Evolutionary conservation across 176 grass and related monocot species (phyloP).

Genomic region (Bromus sterilis): DNA sequence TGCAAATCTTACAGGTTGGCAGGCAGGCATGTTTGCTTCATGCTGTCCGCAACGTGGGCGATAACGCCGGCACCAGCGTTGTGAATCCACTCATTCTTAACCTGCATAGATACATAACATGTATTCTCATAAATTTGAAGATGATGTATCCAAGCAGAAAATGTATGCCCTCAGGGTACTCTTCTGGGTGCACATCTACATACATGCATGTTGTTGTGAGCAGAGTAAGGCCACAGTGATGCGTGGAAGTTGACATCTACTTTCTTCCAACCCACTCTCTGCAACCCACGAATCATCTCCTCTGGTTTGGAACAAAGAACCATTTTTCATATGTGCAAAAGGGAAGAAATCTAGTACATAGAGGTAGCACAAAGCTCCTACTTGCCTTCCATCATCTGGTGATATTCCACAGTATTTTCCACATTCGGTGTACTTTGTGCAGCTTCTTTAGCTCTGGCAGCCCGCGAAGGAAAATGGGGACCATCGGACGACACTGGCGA

Average conservation of each 20-base stretch:
- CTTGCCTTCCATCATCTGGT: slow-evolving; percentile 75
- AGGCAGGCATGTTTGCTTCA: slow-evolving; percentile 44
- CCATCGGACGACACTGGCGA: slow-evolving; percentile 34
- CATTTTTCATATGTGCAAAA: neutral
- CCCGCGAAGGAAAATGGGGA: slow-evolving; percentile 65
- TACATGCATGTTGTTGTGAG: slow-evolving; percentile 91
- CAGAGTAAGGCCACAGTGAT: slow-evolving; percentile 67
- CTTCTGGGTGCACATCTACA: neutral
- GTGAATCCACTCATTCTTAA: slow-evolving; percentile 71
- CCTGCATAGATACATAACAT: slow-evolving; percentile 18
- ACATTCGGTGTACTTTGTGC: slow-evolving; percentile 46
- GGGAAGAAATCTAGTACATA: neutral
- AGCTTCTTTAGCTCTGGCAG: slow-evolving; percentile 60
- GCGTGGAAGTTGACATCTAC: slow-evolving; percentile 82
- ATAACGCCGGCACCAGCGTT: slow-evolving; percentile 74
- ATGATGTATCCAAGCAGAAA: neutral
- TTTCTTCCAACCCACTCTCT: slow-evolving; percentile 90
- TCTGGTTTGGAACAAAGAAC: slow-evolving; percentile 30
- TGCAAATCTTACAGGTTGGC: slow-evolving; percentile 33
- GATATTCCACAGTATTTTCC: slow-evolving; percentile 59
- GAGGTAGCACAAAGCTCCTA: neutral
- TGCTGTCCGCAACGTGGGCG: slow-evolving; percentile 50
- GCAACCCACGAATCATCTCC: slow-evolving; percentile 77
- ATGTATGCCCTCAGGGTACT: neutral
- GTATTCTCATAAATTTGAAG: neutral